Percentiles rank a stretch among this genome's conserved stretches.
phyloP scores from a whole-genome alignment of 2,329 filamentous ascomycete genomes.

The Xylaria sp. region DNA sequence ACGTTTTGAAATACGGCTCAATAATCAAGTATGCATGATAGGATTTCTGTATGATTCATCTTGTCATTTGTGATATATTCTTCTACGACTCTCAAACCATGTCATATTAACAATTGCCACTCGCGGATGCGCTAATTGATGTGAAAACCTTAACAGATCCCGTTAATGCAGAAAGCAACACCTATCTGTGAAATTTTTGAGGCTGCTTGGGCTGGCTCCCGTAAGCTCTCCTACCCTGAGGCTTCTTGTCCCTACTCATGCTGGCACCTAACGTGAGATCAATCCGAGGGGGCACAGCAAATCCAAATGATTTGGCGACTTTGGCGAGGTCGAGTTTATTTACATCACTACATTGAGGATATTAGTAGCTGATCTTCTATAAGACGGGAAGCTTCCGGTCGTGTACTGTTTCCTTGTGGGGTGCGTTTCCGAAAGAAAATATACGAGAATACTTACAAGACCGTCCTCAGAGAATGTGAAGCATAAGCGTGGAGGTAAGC shows the following conservation, averaged over 20 bases:
- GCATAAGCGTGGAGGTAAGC: conserved; percentile 96
- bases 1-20: background rate
- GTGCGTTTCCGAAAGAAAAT: background rate
- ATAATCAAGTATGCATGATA: background rate
- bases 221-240: conserved; percentile 72
- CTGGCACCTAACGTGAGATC: conserved; percentile 77
- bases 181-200: conserved; percentile 58
- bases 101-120: background rate
- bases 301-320: conserved; percentile 86
- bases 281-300: conserved; percentile 78
- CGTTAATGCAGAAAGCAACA: background rate
- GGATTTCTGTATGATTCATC: background rate
- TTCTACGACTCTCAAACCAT: background rate
- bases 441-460: conserved; percentile 79
- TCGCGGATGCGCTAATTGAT: background rate
- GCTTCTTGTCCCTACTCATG: conserved; percentile 78
- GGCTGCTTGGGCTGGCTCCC: conserved; percentile 80
- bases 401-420: background rate
- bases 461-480: conserved; percentile 77
- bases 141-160: background rate
- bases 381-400: background rate
- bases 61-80: background rate
- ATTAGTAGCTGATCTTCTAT: background rate
- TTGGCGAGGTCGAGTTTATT: conserved; percentile 72
- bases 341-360: conserved; percentile 26